phyloP scores from a whole-genome alignment of 1,284 basidiomycete genomes.

The Retiboletus flavoniger region DNA sequence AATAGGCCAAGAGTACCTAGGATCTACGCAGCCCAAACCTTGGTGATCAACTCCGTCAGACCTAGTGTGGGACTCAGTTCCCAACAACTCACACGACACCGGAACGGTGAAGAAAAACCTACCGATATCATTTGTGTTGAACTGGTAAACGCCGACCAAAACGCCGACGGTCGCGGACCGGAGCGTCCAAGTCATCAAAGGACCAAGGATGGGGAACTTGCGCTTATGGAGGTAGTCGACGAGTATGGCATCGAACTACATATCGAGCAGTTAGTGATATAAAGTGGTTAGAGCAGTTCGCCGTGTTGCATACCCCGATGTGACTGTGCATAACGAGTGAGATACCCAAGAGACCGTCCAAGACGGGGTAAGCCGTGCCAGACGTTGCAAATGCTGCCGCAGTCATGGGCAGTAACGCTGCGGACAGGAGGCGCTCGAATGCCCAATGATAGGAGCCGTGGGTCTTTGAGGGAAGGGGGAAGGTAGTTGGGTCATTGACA shows the following conservation, averaged over 20 bases:
- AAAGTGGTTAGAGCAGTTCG: neutral
- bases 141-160: slow-evolving; percentile 91
- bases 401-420: slow-evolving; percentile 85
- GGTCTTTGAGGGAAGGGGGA: slow-evolving; percentile 76
- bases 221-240: slow-evolving; percentile 93
- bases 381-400: slow-evolving; percentile 76
- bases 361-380: slow-evolving; percentile 70
- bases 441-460: slow-evolving; percentile 99
- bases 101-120: slow-evolving; percentile 29
- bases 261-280: neutral
- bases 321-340: slow-evolving; percentile 92
- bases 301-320: slow-evolving; percentile 67
- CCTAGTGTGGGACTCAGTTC: slow-evolving; percentile 41
- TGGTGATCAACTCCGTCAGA: slow-evolving; percentile 68
- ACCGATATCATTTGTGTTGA: slow-evolving; percentile 98
- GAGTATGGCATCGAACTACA: slow-evolving; percentile 68
- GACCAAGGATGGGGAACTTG: slow-evolving; percentile 86
- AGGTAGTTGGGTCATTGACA: slow-evolving; percentile 92
- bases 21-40: slow-evolving; percentile 61
- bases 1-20: neutral
- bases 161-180: slow-evolving; percentile 80
- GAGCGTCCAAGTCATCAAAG: slow-evolving; percentile 70
- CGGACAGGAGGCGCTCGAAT: slow-evolving; percentile 90
- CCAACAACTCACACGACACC: slow-evolving; percentile 6
- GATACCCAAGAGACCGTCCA: slow-evolving; percentile 87